phyloP scores from a whole-genome alignment of 1,284 basidiomycete species.

The Moesziomyces antarcticus region DNA sequence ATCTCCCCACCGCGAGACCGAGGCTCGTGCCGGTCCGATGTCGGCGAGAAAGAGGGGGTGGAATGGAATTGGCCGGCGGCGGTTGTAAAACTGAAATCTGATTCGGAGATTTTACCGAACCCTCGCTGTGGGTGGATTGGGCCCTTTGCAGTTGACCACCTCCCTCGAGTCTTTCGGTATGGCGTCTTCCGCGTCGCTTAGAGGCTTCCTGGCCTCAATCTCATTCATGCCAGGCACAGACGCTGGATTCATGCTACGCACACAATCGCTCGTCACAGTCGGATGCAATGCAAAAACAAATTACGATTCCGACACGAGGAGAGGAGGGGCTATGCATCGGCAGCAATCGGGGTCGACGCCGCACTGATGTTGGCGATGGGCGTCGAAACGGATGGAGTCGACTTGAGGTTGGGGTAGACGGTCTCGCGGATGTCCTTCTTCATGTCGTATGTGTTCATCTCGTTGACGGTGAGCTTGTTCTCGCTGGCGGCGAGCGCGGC shows the following conservation, averaged over 20 bases:
- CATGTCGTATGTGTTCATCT: conserved; percentile 57
- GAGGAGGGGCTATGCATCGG: conserved; percentile 16
- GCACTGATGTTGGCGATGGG: background rate
- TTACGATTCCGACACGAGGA: background rate
- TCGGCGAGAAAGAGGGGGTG: too few species aligned
- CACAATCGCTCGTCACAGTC: background rate
- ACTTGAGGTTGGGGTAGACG: conserved; percentile 16
- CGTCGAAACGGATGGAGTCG: background rate
- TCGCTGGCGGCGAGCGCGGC: conserved; percentile 66
- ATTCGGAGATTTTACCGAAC: background rate
- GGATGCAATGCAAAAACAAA: background rate
- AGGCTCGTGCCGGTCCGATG: too few species aligned
- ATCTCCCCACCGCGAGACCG: too few species aligned
- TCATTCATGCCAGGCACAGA: background rate
- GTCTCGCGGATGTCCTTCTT: conserved; percentile 37
- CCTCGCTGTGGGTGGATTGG: background rate
- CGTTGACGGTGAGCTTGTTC: conserved; percentile 65
- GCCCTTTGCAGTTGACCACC: background rate
- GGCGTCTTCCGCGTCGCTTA: conserved; percentile 17
- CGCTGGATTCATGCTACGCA: too few species aligned
- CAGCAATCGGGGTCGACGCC: conserved; percentile 28
- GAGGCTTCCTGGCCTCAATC: background rate
- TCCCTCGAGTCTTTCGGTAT: conserved; percentile 3
- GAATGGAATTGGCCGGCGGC: too few species aligned
- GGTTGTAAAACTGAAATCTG: background rate